phyloP scores from a whole-genome alignment of 169 alveolate genomes.

The Babesia caballi region DNA sequence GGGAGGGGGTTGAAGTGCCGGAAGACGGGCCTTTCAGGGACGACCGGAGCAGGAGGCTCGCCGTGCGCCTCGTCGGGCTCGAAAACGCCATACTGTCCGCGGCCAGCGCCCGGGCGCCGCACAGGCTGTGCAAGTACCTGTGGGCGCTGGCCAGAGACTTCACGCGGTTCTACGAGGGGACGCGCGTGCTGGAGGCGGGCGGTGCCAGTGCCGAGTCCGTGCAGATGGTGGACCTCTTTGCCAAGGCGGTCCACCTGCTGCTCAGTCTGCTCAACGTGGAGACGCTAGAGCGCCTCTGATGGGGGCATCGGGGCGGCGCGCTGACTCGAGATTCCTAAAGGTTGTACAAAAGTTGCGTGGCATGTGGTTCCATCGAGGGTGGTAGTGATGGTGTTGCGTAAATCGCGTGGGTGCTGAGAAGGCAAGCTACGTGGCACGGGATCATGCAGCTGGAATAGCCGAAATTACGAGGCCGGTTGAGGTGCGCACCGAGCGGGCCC shows the following conservation, averaged over 20 bases:
- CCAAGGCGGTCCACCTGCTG: constrained; percentile 23
- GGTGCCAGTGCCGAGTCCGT: constrained; percentile 12
- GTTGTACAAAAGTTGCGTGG: too few species aligned
- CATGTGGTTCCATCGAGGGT: too few species aligned
- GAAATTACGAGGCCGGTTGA: not conserved
- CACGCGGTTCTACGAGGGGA: constrained; percentile 28
- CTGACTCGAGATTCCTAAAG: too few species aligned
- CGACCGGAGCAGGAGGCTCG: constrained; percentile 26
- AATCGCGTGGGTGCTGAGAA: too few species aligned
- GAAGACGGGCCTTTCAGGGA: constrained; percentile 11
- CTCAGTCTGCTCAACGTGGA: constrained; percentile 36
- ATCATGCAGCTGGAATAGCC: too few species aligned
- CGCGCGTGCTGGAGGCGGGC: constrained; percentile 12
- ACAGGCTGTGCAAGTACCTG: constrained; percentile 58
- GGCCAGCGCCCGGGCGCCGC: constrained; percentile 26
- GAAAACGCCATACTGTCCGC: constrained; percentile 29
- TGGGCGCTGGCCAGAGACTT: constrained; percentile 22
- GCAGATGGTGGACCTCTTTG: constrained; percentile 19
- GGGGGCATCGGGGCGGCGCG: too few species aligned
- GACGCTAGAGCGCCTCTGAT: constrained; percentile 31
- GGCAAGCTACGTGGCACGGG: too few species aligned
- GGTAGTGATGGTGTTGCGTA: too few species aligned
- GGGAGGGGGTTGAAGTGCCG: not conserved
- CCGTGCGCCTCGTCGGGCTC: constrained; percentile 25
- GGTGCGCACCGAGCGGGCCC: not conserved